phyloP scores from a whole-genome alignment of 352 stramenopile genomes.

The Phytophthora quininea region DNA sequence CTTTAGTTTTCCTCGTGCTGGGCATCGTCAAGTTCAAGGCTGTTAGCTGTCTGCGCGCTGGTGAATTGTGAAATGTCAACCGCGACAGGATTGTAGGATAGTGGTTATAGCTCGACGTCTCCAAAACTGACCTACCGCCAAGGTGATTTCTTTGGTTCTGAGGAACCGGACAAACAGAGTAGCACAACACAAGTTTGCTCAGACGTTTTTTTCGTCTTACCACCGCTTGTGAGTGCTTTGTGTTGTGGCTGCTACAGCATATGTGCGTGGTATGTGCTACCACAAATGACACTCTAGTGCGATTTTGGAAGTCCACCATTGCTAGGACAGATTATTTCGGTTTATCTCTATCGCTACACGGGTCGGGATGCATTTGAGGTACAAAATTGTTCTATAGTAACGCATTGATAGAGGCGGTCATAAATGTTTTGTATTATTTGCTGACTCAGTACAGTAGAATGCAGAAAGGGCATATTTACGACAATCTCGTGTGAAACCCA shows the following conservation, averaged over 20 bases:
- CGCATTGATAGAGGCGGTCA: too few relatives aligned
- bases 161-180: background rate
- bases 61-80: background rate
- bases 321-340: too few relatives aligned
- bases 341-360: too few relatives aligned
- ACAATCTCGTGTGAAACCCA: too few relatives aligned
- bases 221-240: background rate
- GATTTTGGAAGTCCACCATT: background rate
- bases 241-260: background rate
- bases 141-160: background rate
- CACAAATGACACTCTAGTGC: background rate
- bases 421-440: too few relatives aligned
- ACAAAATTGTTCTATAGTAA: too few relatives aligned
- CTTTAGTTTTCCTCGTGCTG: background rate
- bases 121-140: background rate
- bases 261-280: background rate
- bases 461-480: too few relatives aligned
- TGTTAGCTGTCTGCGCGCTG: background rate
- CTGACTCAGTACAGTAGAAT: too few relatives aligned
- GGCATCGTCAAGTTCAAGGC: background rate
- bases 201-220: background rate
- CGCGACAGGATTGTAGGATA: background rate
- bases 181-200: background rate
- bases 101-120: background rate
- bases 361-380: too few relatives aligned